phyloP scores from a whole-genome alignment of 2,329 filamentous ascomycete species.

The Ophiocordyceps sinensis region DNA sequence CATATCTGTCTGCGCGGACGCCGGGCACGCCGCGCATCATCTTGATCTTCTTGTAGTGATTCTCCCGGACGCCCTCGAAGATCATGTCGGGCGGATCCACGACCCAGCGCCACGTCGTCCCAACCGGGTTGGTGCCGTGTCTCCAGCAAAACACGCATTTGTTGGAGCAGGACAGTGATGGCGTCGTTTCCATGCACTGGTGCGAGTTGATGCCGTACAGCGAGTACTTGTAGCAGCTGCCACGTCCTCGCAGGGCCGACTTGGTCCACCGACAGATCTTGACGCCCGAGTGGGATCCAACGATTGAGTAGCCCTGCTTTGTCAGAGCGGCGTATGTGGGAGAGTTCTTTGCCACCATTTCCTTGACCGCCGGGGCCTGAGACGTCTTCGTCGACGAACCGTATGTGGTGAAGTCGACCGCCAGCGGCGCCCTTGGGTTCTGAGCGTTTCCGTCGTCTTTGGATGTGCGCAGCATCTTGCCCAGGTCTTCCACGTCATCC shows the following conservation, averaged over 20 bases:
- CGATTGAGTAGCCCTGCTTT: slow-evolving; percentile 92
- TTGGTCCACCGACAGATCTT: slow-evolving; percentile 99
- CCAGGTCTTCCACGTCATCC: slow-evolving; percentile 77
- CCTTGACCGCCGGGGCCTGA: slow-evolving; percentile 43
- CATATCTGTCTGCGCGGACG: slow-evolving; percentile 79
- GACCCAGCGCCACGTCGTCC: slow-evolving; percentile 92
- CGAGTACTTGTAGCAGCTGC: slow-evolving; percentile 94
- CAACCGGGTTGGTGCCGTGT: slow-evolving; percentile 92
- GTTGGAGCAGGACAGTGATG: slow-evolving; percentile 89
- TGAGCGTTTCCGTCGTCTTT: slow-evolving; percentile 16
- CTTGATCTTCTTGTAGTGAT: slow-evolving; percentile 95
- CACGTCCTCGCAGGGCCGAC: slow-evolving; percentile 80
- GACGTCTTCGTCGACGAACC: slow-evolving; percentile 32
- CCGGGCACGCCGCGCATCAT: slow-evolving; percentile 91
- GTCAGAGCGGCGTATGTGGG: slow-evolving; percentile 81
- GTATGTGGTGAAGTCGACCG: slow-evolving; percentile 77
- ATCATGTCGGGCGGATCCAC: slow-evolving; percentile 84
- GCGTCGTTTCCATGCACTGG: slow-evolving; percentile 96
- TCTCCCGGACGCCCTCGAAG: slow-evolving; percentile 77
- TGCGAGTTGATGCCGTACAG: slow-evolving; percentile 97
- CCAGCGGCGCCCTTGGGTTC: slow-evolving; percentile 36
- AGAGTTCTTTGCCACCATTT: slow-evolving; percentile 88
- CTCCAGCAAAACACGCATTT: slow-evolving; percentile 99
- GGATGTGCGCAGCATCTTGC: slow-evolving; percentile 43
- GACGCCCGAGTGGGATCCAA: slow-evolving; percentile 88